Conservation (phyloP, 1,284 basidiomycete species). For the Ustilago trichophora region DNA sequence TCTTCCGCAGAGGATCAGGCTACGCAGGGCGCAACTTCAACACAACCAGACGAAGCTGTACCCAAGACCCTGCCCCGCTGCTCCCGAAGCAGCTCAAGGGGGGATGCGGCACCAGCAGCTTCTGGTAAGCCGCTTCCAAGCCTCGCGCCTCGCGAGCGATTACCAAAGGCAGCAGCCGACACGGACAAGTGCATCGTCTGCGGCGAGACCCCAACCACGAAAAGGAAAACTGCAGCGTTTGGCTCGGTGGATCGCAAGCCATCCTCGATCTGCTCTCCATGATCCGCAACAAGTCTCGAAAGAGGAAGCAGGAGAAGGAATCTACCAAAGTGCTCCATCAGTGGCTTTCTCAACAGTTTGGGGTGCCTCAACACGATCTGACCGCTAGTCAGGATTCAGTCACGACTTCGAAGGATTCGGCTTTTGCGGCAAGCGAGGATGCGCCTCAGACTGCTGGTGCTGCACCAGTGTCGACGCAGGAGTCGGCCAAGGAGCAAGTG, state of each 20-base stretch:
- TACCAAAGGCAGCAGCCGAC: neutral
- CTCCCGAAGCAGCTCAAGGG: too few species aligned
- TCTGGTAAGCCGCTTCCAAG: too few species aligned
- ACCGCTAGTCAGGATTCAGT: conserved; percentile 4
- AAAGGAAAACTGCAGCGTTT: conserved; percentile 15
- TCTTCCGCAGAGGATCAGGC: too few species aligned
- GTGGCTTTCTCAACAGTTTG: conserved; percentile 22
- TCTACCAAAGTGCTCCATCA: neutral
- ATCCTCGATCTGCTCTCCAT: conserved; percentile 25
- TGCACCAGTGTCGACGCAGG: neutral
- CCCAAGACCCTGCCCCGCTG: too few species aligned
- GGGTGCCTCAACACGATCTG: conserved; percentile 1
- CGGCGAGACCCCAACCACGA: conserved; percentile 14
- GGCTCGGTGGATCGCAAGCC: conserved; percentile 20
- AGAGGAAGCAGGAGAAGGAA: conserved; percentile 30
- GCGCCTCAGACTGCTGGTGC: neutral
- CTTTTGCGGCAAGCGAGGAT: neutral
- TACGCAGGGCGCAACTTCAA: too few species aligned
- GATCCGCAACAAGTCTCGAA: conserved; percentile 14
- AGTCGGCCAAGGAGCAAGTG: neutral
- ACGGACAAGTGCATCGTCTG: conserved; percentile 19
- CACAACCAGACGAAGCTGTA: too few species aligned
- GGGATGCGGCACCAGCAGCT: too few species aligned
- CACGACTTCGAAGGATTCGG: conserved; percentile 2
- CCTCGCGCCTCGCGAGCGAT: conserved; percentile 6